phyloP scores from a whole-genome alignment of 192 early-diverging fungal genomes.

The Chytriomyces confervae region DNA sequence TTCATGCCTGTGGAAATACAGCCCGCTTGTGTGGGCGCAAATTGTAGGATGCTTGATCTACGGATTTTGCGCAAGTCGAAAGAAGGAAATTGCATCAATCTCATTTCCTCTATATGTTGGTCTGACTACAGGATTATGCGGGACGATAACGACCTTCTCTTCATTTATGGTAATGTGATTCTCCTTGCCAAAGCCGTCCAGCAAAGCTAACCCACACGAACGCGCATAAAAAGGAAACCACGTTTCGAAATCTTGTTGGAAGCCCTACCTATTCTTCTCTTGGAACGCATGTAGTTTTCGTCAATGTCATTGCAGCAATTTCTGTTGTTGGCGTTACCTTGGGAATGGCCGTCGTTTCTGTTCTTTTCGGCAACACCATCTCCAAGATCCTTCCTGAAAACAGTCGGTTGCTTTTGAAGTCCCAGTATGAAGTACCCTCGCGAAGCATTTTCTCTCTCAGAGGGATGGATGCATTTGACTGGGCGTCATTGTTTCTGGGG shows the following conservation, averaged over 20 bases:
- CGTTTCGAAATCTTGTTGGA: slow-evolving; percentile 20
- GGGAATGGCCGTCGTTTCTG: slow-evolving; percentile 13
- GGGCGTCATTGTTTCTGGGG: not conserved
- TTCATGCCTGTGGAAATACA: not conserved
- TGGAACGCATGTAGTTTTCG: not conserved
- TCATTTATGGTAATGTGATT: slow-evolving; percentile 11
- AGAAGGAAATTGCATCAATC: slow-evolving; percentile 3
- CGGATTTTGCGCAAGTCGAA: not conserved
- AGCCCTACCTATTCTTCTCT: not conserved
- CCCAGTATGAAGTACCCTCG: not conserved
- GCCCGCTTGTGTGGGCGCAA: slow-evolving; percentile 18
- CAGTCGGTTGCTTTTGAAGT: not conserved
- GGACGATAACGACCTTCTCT: slow-evolving; percentile 31
- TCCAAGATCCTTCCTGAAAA: not conserved
- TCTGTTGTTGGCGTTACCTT: slow-evolving; percentile 7
- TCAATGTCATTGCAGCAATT: slow-evolving; percentile 1
- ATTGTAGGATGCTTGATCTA: slow-evolving; percentile 29
- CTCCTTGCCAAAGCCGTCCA: not conserved
- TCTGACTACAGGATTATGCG: slow-evolving; percentile 28
- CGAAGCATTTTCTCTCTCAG: not conserved
- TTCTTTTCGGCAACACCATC: slow-evolving; percentile 6
- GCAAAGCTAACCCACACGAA: not conserved
- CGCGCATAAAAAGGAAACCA: not conserved
- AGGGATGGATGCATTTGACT: not conserved
- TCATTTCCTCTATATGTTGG: slow-evolving; percentile 24